Conservation (phyloP, 441 rosid genomes). For the Syzygium malaccense region DNA sequence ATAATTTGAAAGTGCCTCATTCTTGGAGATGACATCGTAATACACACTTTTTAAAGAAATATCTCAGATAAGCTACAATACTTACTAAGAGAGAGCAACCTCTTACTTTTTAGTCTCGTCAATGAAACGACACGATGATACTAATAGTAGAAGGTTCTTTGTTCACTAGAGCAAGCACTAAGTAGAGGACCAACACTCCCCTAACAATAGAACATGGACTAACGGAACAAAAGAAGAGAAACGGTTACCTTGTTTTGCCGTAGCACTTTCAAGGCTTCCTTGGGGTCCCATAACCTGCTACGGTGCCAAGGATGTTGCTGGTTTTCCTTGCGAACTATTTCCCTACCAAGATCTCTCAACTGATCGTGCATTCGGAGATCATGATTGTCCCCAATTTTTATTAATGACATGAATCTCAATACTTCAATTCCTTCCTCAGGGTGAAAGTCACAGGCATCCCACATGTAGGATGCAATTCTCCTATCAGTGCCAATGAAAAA, state of each 20-base stretch:
- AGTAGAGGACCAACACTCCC: not conserved
- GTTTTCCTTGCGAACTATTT: not conserved
- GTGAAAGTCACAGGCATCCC: not conserved
- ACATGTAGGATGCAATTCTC: not conserved
- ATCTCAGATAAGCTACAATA: not conserved
- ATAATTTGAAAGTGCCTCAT: not conserved
- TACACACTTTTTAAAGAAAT: not conserved
- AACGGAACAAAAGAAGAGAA: rapidly evolving
- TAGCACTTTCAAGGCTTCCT: not conserved
- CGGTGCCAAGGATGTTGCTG: rapidly evolving
- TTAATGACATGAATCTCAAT: not conserved
- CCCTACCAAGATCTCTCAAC: not conserved
- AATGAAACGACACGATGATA: rapidly evolving
- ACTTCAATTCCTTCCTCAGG: rapidly evolving
- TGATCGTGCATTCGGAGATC: rapidly evolving
- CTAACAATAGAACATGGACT: not conserved
- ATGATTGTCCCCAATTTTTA: not conserved
- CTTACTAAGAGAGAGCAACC: not conserved
- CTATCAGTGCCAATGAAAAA: not conserved
- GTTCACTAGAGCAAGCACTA: not conserved
- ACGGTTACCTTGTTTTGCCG: not conserved
- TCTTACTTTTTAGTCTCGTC: not conserved
- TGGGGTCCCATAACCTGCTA: not conserved
- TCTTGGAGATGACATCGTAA: not conserved
- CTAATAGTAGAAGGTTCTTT: not conserved